Evolutionary conservation across 176 grass and related monocot genomes (phyloP), one percentile per base, ranked within the genome.

Genomic region (Stipa capillata): DNA sequence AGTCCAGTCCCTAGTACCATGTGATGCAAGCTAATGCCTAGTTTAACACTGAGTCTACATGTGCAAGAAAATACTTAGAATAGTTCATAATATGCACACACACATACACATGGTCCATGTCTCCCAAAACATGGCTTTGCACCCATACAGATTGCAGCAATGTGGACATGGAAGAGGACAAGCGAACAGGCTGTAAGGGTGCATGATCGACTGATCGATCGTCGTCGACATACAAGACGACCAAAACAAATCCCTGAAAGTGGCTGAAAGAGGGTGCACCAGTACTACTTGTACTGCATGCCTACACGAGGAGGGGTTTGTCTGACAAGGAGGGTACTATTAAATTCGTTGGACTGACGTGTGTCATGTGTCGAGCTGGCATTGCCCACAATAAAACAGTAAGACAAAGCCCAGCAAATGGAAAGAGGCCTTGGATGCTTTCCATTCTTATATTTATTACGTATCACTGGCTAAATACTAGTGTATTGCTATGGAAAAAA

Each of bases 341-440:
- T 76, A 43, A 69, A 87, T 34, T 57, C 69, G 65, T 5, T 60
- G 76, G 80, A 32, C 56, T 74, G 52, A 32, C 35, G 65, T 20
- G 34, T 60, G 49, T 62, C 61, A 68, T 69, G 67, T 50, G 86
- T 50, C 51, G 67, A 80, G 81, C 87, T 89, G 82, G 69, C 85
- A 83, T 56, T 39, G 73, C 65, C 78, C 77, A 70, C 62, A 57
- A 62, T 77, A 58, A 52, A 88, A 85, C 79, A 62, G 71, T 61
- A 53, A 72, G 37, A 51, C 2, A 53, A 72, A 28, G 14, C 68
- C 68, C 59, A 51, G 34, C n/a, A 60, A 61, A 69, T 42, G 58
- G 32, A 85, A 79, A 79, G 17, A 16, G 62, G 61, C 87, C 28
- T 85, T 70, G 87, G 87, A 89, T 89, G 76, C 76, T 85, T 89